These are phyloP conservation scores for Echeveria elegans DNA, from an alignment of 164 flowering plant genomes.

Conservation along the genomic window DNA sequence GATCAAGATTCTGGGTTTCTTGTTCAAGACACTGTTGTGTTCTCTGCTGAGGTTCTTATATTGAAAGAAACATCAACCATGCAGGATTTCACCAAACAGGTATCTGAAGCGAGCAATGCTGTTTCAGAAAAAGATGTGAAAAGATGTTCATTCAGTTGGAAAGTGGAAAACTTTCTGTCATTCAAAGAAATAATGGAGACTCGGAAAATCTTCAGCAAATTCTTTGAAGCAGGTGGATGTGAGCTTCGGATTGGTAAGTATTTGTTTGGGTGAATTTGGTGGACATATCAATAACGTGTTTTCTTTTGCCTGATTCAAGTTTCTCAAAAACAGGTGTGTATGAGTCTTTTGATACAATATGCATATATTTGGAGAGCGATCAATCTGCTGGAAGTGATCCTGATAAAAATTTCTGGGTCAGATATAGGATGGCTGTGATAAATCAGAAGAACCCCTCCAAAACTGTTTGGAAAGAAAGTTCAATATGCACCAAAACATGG, in stretches of 20 bases:
- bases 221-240: slow-evolving; percentile 96
- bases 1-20: slow-evolving; percentile 98
- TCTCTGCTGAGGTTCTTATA: slow-evolving; percentile 96
- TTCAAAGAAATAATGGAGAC: slow-evolving; percentile 98
- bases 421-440: slow-evolving; percentile 84
- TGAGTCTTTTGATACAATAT: slow-evolving; percentile 94
- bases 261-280: slow-evolving; percentile 6
- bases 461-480: slow-evolving; percentile 95
- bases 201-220: slow-evolving; percentile 92
- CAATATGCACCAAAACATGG: slow-evolving; percentile 98
- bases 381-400: slow-evolving; percentile 86
- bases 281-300: background rate
- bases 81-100: slow-evolving; percentile 59
- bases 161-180: slow-evolving; percentile 87
- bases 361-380: slow-evolving; percentile 94
- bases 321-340: slow-evolving; percentile 58
- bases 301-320: slow-evolving; percentile 10
- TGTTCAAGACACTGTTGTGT: slow-evolving; percentile 77
- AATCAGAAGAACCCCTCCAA: slow-evolving; percentile 87
- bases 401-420: slow-evolving; percentile 96
- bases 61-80: slow-evolving; percentile 74
- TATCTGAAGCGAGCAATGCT: slow-evolving; percentile 25
- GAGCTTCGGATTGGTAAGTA: slow-evolving; percentile 95
- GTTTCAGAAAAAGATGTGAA: slow-evolving; percentile 35
- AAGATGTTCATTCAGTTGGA: slow-evolving; percentile 86